Evolutionary conservation across 2,329 filamentous ascomycete genomes (phyloP), one percentile per base, ranked within the genome.

Genomic region (Alternaria triticimaculans): DNA sequence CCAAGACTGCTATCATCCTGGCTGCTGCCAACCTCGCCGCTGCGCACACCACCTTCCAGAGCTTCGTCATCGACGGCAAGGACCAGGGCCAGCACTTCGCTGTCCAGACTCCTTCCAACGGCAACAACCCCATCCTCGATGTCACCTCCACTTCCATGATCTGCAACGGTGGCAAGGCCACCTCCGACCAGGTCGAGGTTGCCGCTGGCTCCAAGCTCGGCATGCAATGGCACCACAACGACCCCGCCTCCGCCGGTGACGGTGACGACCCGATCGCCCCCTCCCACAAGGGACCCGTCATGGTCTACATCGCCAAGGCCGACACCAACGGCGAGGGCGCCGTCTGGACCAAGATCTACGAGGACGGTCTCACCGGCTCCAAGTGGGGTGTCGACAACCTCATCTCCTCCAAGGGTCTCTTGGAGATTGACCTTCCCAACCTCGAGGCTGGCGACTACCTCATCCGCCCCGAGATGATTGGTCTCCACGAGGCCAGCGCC

Each of bases 231-330:
- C 84, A 83, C 76, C 85, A 87, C 80, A 76, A 87, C 76, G 80
- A 64, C 66, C 58, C 60, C 9, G 59, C 61, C 4, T 18, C 58
- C 50, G 26, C 44, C 10, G 76, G 76, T 63, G 72, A 74, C 60
- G n/a, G 53, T 7, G 84, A 86, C 72, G 85, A 86, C 74, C 85
- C 86, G 75, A 85, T 87, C 51, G 85, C 81, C 67, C 63, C 72
- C n/a, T 84, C 82, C 48, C 85, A 87, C 81, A 78, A 81, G 77
- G 85, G 85, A 7, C 85, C 85, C 54, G 73, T 87, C 74, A 82
- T 84, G 72, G 85, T 84, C 65, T 87, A 84, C 74, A 82, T 87
- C 64, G 84, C 84, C 7, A 76, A 76, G 30, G 76, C 77, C 33
- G 67, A 74, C 18, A 74, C 73, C 59, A 81, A 83, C 58, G 84